Percentiles rank a stretch among this genome's conserved stretches.
These are phyloP conservation scores for Vanrija pseudolonga DNA, from an alignment of 1,284 basidiomycete species.

Conservation along the genomic window DNA sequence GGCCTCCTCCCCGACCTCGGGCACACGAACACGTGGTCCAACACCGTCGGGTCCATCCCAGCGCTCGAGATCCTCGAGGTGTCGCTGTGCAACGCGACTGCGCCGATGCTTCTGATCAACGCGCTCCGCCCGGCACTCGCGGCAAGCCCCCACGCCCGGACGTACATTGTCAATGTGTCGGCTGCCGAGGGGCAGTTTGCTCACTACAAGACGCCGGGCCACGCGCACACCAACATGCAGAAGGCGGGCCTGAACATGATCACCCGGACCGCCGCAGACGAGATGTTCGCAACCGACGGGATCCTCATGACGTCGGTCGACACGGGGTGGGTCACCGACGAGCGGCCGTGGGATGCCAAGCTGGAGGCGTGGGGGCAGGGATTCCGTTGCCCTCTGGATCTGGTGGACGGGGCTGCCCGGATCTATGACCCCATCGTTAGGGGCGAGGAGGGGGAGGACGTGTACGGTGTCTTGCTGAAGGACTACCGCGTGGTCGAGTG, in stretches of 20 bases:
- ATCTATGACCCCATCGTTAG: not conserved
- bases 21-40: not conserved
- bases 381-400: not conserved
- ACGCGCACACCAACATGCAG: not conserved
- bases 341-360: not conserved
- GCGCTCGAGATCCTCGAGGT: not conserved
- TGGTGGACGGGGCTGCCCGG: not conserved
- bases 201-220: not conserved
- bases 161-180: not conserved
- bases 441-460: not conserved
- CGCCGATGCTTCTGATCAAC: not conserved
- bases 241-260: not conserved
- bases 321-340: not conserved
- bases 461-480: not conserved
- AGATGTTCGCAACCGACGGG: not conserved
- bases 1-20: not conserved
- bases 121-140: not conserved
- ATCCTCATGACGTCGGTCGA: not conserved
- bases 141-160: not conserved
- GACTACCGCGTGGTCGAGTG: not conserved
- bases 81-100: not conserved
- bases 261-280: not conserved
- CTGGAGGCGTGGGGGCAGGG: too few species aligned
- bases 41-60: not conserved
- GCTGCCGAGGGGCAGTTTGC: not conserved